These are phyloP conservation scores for Mycena polygramma DNA, from an alignment of 768 basidiomycete genomes.

Conservation along the genomic window DNA sequence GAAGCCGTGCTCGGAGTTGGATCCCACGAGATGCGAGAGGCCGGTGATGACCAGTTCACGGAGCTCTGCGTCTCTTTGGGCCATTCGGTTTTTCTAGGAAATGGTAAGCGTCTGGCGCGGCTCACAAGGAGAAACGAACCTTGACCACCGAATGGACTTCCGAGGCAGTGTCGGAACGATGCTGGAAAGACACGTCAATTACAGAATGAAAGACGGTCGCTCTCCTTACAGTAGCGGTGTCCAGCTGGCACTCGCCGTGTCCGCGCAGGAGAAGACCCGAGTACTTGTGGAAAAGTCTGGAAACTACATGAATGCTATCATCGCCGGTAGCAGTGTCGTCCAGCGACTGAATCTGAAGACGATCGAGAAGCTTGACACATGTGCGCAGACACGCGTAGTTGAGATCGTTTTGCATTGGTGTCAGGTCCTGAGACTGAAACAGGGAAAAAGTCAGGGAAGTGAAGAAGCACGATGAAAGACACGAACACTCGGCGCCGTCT, in stretches of 20 bases:
- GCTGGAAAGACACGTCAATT: slow-evolving; percentile 10
- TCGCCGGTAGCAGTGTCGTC: slow-evolving; percentile 68
- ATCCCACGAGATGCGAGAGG: slow-evolving; percentile 82
- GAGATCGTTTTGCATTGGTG: slow-evolving; percentile 68
- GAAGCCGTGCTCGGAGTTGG: slow-evolving; percentile 90
- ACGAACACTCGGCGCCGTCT: slow-evolving; percentile 65
- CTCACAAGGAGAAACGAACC: slow-evolving; percentile 44
- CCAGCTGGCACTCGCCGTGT: slow-evolving; percentile 65
- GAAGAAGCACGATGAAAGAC: background rate
- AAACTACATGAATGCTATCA: slow-evolving; percentile 76
- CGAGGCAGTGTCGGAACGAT: slow-evolving; percentile 65
- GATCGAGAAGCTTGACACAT: slow-evolving; percentile 80
- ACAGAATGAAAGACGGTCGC: background rate
- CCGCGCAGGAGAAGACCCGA: slow-evolving; percentile 74
- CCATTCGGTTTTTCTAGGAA: slow-evolving; percentile 56
- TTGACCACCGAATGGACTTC: slow-evolving; percentile 63
- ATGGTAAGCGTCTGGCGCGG: background rate
- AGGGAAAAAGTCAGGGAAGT: slow-evolving; percentile 9
- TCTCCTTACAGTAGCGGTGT: slow-evolving; percentile 54
- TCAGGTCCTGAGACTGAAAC: slow-evolving; percentile 50
- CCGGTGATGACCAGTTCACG: slow-evolving; percentile 85
- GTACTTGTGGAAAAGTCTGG: slow-evolving; percentile 86
- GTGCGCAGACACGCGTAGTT: slow-evolving; percentile 83
- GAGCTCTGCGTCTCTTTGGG: slow-evolving; percentile 70
- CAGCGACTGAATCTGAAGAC: slow-evolving; percentile 72